A percentile compares a stretch with the other conserved stretches of the same genome.
phyloP scores from a whole-genome alignment of 225 moss, liverwort and hornwort genomes.

The Marchantia polymorpha region DNA sequence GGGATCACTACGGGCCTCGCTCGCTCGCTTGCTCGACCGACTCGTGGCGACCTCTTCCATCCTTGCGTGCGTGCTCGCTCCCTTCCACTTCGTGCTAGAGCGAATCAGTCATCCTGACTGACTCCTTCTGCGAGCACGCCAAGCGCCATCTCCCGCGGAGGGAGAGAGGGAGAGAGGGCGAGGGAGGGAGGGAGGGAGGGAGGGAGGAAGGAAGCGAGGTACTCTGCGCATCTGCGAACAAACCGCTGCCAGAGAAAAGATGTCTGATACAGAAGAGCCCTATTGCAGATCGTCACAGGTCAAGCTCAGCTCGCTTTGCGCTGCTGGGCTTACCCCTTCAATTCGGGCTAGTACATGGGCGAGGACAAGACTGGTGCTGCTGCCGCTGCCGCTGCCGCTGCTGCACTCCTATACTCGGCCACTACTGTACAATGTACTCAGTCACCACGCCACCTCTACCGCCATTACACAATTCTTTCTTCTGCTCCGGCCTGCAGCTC shows the following conservation, averaged over 20 bases:
- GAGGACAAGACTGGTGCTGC: conserved; percentile 1
- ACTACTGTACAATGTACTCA: conserved; percentile 2
- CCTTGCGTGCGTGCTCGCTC: background rate
- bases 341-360: background rate
- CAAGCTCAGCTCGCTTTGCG: background rate
- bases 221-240: conserved; percentile 1
- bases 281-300: background rate
- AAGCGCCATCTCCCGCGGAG: background rate
- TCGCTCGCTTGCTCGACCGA: background rate
- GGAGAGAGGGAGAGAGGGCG: too few relatives aligned
- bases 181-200: too few relatives aligned
- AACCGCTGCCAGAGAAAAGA: background rate
- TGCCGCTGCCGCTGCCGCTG: background rate
- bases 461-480: background rate
- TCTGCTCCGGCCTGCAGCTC: background rate
- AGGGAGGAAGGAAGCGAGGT: background rate
- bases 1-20: background rate
- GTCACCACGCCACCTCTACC: background rate
- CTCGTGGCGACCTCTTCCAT: background rate
- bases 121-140: background rate
- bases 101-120: conserved; percentile 8
- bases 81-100: background rate
- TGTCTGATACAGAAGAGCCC: conserved; percentile 12
- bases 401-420: background rate
- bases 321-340: background rate